phyloP scores from a whole-genome alignment of 2,329 filamentous ascomycete genomes.

The Ceratocystis smalleyi region DNA sequence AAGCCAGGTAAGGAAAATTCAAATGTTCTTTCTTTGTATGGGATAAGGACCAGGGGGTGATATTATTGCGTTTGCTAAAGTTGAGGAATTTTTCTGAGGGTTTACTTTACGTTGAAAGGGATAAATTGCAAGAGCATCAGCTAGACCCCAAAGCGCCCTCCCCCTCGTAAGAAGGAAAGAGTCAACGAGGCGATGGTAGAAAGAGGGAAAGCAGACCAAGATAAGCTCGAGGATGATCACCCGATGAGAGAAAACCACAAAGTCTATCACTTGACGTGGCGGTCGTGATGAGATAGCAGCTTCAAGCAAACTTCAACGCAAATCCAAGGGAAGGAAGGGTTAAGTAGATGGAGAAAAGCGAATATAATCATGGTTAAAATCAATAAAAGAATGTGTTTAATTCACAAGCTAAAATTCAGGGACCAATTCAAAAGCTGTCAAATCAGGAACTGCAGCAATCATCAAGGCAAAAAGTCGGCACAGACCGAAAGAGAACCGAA shows the following conservation, averaged over 20 bases:
- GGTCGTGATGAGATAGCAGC: neutral
- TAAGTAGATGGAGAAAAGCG: neutral
- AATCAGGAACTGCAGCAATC: neutral
- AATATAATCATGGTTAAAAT: neutral
- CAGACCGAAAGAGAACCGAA: neutral
- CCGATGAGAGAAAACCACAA: neutral
- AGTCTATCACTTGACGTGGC: neutral
- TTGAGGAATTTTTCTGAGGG: conserved; percentile 2
- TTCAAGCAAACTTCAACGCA: neutral
- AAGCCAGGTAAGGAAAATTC: neutral
- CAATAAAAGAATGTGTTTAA: neutral
- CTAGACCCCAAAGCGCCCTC: neutral
- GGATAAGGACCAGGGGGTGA: neutral
- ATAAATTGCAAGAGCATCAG: neutral
- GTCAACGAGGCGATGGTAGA: neutral
- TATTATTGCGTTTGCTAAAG: conserved; percentile 1
- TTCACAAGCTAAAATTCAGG: neutral
- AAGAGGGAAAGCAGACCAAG: neutral
- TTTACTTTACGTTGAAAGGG: conserved; percentile 3
- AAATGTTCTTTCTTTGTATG: neutral
- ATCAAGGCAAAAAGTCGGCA: conserved; percentile 4
- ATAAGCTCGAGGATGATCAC: neutral
- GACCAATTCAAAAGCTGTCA: conserved; percentile 3
- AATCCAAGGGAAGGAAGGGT: neutral
- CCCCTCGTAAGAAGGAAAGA: neutral